Base-by-base conservation (phyloP, 139 green algal genomes). In the Nannochloris sp. region DNA sequence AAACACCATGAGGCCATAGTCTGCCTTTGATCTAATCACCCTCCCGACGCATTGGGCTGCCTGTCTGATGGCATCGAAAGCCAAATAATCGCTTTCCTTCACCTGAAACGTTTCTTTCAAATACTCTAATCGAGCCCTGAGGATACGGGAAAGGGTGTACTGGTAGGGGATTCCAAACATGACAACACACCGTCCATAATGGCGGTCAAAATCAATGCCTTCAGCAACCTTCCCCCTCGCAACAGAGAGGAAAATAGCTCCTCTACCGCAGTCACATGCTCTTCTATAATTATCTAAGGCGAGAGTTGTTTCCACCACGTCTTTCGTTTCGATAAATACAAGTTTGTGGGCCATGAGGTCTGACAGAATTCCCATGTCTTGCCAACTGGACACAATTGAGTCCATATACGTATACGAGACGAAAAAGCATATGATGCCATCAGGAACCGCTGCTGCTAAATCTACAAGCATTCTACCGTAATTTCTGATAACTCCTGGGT, bases 401-500 rank as follows among this genome's bases (percentile, higher is more conserved):
- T 99, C 92, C 93, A 99, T 99, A 83, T 99, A 99, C 23, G 79
- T 70, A 81, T 97, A 98, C 18, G 78, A 91, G 54, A 99, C 93
- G 67, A 99, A 99, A 79, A 99, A 99, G 70, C 76, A 88, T 27
- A 96, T 87, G 43, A 97, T 79, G 59, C 92, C 93, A 69, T 99
- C 93, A 16, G 93, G 93, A 36, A 98, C 89, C 0, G 74, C 75
- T 11, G 74, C 67, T 0, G 85, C 75, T 65, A 99, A 84, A 27
- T 96, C 93, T 14, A 97, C 77, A 48, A 99, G 80, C 72, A 97
- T 74, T 8, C 85, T 72, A 63, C 70, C 93, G 61, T 99, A 99
- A 78, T 97, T 97, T 62, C 86, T 75, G 29, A 83, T 66, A 24
- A 85, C 76, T 21, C 83, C 76, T 2, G 75, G 65, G 59, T 96